Evolutionary conservation across 768 basidiomycete genomes (phyloP), one percentile per base, ranked within the genome.

Genomic region (Lactifluus pinguis): DNA sequence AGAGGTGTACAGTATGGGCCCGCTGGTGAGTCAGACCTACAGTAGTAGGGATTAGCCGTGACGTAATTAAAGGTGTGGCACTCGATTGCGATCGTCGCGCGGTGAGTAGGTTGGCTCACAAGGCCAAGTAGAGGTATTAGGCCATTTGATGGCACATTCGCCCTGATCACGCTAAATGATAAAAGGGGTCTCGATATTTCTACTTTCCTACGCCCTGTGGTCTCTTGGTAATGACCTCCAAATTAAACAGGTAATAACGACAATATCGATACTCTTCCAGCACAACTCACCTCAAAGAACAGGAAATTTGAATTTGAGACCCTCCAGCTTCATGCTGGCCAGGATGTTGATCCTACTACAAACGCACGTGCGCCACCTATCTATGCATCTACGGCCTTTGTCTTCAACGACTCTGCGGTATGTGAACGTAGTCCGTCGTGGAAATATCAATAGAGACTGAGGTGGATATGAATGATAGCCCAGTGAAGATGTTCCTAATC

Each of bases 261-360:
- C n/a, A 15, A 15, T n/a, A 10, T n/a, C 7, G 8, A 25, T 25
- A 25, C 25, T 21, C 13, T 14, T 29, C 38, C 10, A 2, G 21
- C 2, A 38, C 1, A 2, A 21, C 45, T 51, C 34, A 56, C 36
- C 11, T 0, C 13, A 14, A 9, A 9, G 29, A n/a, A 14, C 15
- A 77, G 76, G 59, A 69, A 68, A 25, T 25, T 25, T 25, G 25
- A 25, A 25, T 25, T 25, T 25, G 25, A 25, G 25, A 25, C 25
- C 25, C 75, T 91, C 50, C 87, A 89, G 71, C 76, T 91, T 6
- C 89, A 92, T 69, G 89, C 83, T 15, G 89, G 89, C 1, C 85
- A 89, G 63, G 73, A 72, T 14, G 78, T 80, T 11, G 87, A 88
- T 71, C 70, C 80, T 0, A 69, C 83, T 1, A 87, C 85, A 0